phyloP scores from a whole-genome alignment of 495 filamentous ascomycete species.

The Xylaria curta region DNA sequence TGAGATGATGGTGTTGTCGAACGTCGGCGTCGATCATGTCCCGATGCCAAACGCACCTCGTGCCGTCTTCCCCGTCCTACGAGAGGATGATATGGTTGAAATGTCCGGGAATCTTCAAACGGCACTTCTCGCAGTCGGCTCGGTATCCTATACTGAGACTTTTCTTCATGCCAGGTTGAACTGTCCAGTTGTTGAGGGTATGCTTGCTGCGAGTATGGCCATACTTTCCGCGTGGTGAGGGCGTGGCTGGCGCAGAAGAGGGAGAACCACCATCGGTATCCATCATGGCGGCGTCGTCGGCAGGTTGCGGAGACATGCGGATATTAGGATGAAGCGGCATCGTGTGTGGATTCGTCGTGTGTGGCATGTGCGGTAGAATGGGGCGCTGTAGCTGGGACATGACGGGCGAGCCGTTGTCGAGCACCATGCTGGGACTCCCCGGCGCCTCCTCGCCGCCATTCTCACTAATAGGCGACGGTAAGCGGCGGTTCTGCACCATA shows the following conservation, averaged over 20 bases:
- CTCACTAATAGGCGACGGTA: slow-evolving; percentile 77
- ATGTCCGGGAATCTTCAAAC: slow-evolving; percentile 78
- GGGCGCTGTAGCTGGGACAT: slow-evolving; percentile 33
- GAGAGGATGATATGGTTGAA: slow-evolving; percentile 81
- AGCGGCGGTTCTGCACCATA: slow-evolving; percentile 58
- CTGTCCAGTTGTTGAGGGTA: slow-evolving; percentile 56
- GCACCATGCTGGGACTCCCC: slow-evolving; percentile 46
- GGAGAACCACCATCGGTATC: slow-evolving; percentile 39
- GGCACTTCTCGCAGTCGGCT: slow-evolving; percentile 86
- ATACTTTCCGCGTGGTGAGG: slow-evolving; percentile 43
- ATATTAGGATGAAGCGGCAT: slow-evolving; percentile 43
- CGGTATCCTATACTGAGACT: slow-evolving; percentile 84
- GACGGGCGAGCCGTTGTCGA: slow-evolving; percentile 39
- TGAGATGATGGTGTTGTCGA: background rate
- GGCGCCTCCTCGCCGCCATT: slow-evolving; percentile 58
- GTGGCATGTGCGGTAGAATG: slow-evolving; percentile 42
- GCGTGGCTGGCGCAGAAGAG: slow-evolving; percentile 40
- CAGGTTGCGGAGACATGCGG: slow-evolving; percentile 36
- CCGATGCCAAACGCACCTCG: background rate
- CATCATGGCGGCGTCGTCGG: slow-evolving; percentile 41
- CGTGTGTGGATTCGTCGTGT: slow-evolving; percentile 39
- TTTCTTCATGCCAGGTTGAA: slow-evolving; percentile 64
- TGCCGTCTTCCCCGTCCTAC: slow-evolving; percentile 40
- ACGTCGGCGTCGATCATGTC: background rate
- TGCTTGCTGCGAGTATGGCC: slow-evolving; percentile 55